Conservation (phyloP, 371 early-diverging fungal genomes). For the Lichtheimia hyalospora region DNA sequence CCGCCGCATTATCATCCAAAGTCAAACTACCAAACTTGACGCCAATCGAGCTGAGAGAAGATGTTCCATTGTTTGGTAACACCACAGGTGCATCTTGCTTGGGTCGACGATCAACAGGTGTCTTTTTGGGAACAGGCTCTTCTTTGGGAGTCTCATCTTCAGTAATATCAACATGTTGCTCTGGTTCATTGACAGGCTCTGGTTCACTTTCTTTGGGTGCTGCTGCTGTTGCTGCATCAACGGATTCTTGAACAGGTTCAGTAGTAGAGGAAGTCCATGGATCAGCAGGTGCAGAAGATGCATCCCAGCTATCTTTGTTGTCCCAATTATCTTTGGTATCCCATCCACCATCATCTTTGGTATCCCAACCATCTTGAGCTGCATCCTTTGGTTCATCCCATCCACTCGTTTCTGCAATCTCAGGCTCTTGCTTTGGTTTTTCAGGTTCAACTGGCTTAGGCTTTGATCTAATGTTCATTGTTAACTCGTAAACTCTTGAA, state of each 20-base stretch:
- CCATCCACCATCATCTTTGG: slow-evolving; percentile 1
- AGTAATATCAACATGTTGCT: background rate
- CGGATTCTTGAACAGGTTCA: too few species aligned
- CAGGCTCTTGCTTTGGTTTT: slow-evolving; percentile 4
- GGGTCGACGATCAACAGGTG: slow-evolving; percentile 44
- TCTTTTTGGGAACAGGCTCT: background rate
- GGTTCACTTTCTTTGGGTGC: too few species aligned
- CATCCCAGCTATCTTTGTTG: background rate
- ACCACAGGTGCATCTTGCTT: slow-evolving; percentile 82
- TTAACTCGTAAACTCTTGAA: background rate
- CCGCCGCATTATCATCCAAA: slow-evolving; percentile 28
- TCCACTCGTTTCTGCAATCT: background rate
- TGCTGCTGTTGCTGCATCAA: too few species aligned
- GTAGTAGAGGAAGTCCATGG: too few species aligned
- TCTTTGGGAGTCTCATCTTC: background rate
- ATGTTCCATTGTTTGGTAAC: slow-evolving; percentile 58
- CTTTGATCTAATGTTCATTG: background rate
- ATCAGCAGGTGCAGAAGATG: background rate
- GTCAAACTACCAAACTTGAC: slow-evolving; percentile 76
- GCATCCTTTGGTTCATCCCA: slow-evolving; percentile 1
- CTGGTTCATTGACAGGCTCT: too few species aligned
- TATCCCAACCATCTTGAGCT: slow-evolving; percentile 9
- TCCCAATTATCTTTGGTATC: background rate
- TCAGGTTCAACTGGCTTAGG: slow-evolving; percentile 6
- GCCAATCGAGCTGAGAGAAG: slow-evolving; percentile 57